These are phyloP conservation scores for Diacronema lutheri DNA, from an alignment of 78 protist species.

Conservation along the genomic window DNA sequence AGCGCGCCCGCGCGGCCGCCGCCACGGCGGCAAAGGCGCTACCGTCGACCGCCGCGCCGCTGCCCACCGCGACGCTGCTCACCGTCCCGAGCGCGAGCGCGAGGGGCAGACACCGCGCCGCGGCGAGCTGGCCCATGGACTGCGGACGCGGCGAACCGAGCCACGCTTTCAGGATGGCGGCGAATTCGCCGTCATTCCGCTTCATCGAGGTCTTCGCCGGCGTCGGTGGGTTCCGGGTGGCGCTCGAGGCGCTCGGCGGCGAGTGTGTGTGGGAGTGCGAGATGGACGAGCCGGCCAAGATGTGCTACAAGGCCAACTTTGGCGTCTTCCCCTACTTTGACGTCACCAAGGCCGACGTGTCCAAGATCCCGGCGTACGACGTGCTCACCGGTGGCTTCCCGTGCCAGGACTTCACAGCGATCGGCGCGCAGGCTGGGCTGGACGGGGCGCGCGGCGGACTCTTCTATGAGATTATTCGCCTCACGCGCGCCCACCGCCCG, in stretches of 20 bases:
- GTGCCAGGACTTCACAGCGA: slow-evolving; percentile 17
- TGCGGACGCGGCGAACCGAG: no score
- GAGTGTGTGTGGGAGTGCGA: slow-evolving; percentile 20
- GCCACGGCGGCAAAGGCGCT: no score
- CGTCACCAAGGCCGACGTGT: background rate
- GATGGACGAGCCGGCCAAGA: background rate
- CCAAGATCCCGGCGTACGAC: slow-evolving; percentile 9
- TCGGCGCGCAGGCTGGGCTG: slow-evolving; percentile 3
- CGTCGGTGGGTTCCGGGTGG: slow-evolving; percentile 24
- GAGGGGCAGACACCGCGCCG: no score
- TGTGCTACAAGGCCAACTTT: background rate
- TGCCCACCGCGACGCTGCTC: no score
- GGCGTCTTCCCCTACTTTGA: background rate
- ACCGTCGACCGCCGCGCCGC: no score
- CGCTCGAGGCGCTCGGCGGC: slow-evolving; percentile 17
- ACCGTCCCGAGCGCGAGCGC: no score
- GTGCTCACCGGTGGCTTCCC: slow-evolving; percentile 33
- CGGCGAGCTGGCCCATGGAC: no score
- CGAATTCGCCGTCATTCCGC: no score
- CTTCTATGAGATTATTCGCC: slow-evolving; percentile 8
- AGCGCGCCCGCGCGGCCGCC: no score
- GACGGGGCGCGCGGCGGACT: slow-evolving; percentile 2
- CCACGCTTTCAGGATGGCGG: no score
- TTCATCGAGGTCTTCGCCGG: slow-evolving; percentile 27
- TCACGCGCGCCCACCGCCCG: background rate